A percentile compares a stretch with the other conserved stretches of the same genome.
Evolutionary conservation across 192 early-diverging fungal species (phyloP).

Genomic region (Coemansia sp.): DNA sequence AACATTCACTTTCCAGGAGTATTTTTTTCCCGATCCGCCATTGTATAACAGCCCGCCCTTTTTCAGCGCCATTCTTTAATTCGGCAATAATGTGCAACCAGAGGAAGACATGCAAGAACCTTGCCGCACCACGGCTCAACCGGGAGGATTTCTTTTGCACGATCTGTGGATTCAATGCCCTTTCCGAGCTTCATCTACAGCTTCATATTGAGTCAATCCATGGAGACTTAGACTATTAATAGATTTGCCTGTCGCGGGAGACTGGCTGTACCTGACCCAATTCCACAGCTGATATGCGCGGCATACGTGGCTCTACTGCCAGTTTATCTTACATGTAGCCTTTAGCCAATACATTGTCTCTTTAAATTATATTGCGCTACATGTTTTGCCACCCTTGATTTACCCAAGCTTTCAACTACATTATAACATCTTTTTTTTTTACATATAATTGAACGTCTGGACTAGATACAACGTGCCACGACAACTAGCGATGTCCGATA

Average conservation of each 20-base stretch:
- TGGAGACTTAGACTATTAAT: neutral
- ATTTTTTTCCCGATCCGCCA: neutral
- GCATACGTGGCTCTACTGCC: neutral
- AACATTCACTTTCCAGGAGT: neutral
- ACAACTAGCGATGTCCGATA: neutral
- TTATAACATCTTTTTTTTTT: neutral
- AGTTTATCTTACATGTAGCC: neutral
- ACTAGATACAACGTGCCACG: neutral
- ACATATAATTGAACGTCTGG: neutral
- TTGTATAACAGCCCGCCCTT: neutral
- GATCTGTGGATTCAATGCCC: slow-evolving; percentile 51
- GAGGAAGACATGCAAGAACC: slow-evolving; percentile 5
- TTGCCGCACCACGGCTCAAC: slow-evolving; percentile 20
- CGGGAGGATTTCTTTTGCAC: slow-evolving; percentile 51
- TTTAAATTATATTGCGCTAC: neutral
- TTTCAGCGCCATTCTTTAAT: neutral
- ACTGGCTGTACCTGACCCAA: neutral
- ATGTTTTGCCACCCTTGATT: neutral
- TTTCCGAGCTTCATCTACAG: slow-evolving; percentile 40
- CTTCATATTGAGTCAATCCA: slow-evolving; percentile 35
- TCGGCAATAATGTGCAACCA: slow-evolving; percentile 32
- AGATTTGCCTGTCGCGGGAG: neutral
- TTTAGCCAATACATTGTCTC: neutral
- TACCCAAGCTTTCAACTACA: neutral
- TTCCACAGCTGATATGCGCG: neutral